phyloP scores from a whole-genome alignment of 2,329 filamentous ascomycete genomes.

The Talaromyces sp. region DNA sequence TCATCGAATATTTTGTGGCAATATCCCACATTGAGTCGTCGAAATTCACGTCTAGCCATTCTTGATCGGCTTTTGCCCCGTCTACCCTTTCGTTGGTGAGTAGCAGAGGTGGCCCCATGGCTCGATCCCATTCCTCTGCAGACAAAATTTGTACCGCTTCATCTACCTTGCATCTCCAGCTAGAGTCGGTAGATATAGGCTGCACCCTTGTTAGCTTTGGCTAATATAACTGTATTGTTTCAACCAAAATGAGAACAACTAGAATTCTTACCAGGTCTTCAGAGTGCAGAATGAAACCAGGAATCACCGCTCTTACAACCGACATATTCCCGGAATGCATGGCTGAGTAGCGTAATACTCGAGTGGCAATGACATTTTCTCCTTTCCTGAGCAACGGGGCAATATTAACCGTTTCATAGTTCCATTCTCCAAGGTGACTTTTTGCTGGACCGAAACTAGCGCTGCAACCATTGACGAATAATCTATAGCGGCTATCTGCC shows the following conservation, averaged over 20 bases:
- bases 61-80: constrained; percentile 8
- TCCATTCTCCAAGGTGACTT: constrained; percentile 15
- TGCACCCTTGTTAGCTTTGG: background rate
- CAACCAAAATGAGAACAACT: background rate
- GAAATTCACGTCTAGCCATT: constrained; percentile 13
- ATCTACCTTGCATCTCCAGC: constrained; percentile 9
- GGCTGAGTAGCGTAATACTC: constrained; percentile 17
- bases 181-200: background rate
- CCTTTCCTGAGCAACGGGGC: constrained; percentile 12
- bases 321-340: constrained; percentile 17
- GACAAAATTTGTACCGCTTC: constrained; percentile 11
- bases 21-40: constrained; percentile 11
- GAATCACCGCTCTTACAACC: constrained; percentile 16
- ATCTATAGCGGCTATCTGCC: constrained; percentile 17
- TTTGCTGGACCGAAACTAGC: constrained; percentile 18
- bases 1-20: constrained; percentile 11
- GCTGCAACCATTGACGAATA: constrained; percentile 16
- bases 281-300: constrained; percentile 18
- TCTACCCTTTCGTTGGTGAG: constrained; percentile 17
- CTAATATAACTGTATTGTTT: background rate
- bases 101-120: constrained; percentile 18
- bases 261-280: constrained; percentile 11
- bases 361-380: constrained; percentile 13
- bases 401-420: constrained; percentile 20
- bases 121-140: constrained; percentile 18